These are phyloP conservation scores for Cyanophora paradoxa DNA, from an alignment of 78 protist species.

Conservation along the genomic window DNA sequence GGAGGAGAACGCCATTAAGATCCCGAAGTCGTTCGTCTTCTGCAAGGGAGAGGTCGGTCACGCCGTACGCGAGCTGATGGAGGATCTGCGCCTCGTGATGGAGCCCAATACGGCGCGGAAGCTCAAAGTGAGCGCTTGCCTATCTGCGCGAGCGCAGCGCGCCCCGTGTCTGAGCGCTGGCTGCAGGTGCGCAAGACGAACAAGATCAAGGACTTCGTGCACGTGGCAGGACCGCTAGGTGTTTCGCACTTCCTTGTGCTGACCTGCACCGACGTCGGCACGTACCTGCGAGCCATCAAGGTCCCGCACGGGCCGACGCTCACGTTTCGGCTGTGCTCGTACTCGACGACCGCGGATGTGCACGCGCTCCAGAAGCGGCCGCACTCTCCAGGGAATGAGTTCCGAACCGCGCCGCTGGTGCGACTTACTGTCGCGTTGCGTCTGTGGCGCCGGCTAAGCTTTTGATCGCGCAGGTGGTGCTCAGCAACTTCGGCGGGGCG, in stretches of 20 bases:
- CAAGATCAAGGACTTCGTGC: constrained; percentile 57
- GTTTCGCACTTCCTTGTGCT: constrained; percentile 63
- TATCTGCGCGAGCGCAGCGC: neutral
- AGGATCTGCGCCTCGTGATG: constrained; percentile 58
- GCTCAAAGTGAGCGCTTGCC: constrained; percentile 12
- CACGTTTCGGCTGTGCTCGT: constrained; percentile 47
- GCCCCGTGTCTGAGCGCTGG: neutral
- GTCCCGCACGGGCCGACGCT: constrained; percentile 77
- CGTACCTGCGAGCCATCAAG: constrained; percentile 44
- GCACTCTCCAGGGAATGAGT: no score
- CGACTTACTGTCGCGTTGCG: no score
- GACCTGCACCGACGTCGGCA: constrained; percentile 38
- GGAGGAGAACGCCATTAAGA: no score
- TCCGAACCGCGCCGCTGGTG: constrained; percentile 14
- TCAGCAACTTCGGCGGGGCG: constrained; percentile 60
- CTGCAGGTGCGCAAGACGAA: constrained; percentile 36
- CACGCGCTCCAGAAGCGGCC: constrained; percentile 14
- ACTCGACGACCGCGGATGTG: constrained; percentile 46
- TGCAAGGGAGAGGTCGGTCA: no score
- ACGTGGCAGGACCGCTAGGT: constrained; percentile 64
- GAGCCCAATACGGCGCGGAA: constrained; percentile 53
- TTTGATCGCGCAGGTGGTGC: constrained; percentile 59
- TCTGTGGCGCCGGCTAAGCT: no score
- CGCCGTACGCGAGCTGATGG: no score
- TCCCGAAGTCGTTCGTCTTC: no score